phyloP scores from a whole-genome alignment of 352 stramenopile species.

The Phytophthora brassicae region DNA sequence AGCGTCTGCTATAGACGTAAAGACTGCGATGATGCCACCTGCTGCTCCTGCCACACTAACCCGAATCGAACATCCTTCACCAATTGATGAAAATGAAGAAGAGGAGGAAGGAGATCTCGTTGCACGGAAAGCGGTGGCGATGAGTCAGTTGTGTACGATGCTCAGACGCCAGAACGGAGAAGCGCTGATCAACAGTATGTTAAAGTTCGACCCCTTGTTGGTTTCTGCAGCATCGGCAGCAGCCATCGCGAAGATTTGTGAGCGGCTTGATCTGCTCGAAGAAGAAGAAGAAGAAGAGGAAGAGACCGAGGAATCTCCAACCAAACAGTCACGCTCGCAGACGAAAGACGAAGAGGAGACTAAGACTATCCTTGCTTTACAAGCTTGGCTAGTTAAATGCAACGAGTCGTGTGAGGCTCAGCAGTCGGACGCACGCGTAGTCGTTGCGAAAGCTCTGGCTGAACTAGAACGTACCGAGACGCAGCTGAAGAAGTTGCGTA shows the following conservation, averaged over 20 bases:
- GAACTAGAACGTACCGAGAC: constrained; percentile 59
- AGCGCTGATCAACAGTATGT: constrained; percentile 56
- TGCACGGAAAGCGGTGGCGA: constrained; percentile 19
- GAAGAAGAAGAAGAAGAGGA: constrained; percentile 29
- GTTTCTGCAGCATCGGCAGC: constrained; percentile 35
- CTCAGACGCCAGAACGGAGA: constrained; percentile 41
- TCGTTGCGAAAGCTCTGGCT: constrained; percentile 40
- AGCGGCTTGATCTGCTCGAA: constrained; percentile 25
- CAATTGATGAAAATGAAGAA: constrained; percentile 6
- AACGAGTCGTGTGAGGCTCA: constrained; percentile 50
- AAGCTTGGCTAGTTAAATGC: constrained; percentile 65
- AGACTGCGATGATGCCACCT: constrained; percentile 9
- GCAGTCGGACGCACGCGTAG: constrained; percentile 36
- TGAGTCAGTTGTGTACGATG: constrained; percentile 52
- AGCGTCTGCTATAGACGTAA: not conserved
- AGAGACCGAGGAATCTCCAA: constrained; percentile 3
- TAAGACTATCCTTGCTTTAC: constrained; percentile 44
- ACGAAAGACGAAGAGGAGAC: constrained; percentile 27
- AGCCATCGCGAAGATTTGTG: constrained; percentile 47
- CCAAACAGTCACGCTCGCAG: constrained; percentile 7
- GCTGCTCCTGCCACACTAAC: constrained; percentile 13
- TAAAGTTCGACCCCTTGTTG: constrained; percentile 56
- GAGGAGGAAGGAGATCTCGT: constrained; percentile 1
- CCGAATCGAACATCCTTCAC: not conserved
- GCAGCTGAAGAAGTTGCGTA: constrained; percentile 59